A percentile compares a stretch with the other conserved stretches of the same genome.
phyloP scores from a whole-genome alignment of 1,284 basidiomycete species.

The Dichomitus squalens region DNA sequence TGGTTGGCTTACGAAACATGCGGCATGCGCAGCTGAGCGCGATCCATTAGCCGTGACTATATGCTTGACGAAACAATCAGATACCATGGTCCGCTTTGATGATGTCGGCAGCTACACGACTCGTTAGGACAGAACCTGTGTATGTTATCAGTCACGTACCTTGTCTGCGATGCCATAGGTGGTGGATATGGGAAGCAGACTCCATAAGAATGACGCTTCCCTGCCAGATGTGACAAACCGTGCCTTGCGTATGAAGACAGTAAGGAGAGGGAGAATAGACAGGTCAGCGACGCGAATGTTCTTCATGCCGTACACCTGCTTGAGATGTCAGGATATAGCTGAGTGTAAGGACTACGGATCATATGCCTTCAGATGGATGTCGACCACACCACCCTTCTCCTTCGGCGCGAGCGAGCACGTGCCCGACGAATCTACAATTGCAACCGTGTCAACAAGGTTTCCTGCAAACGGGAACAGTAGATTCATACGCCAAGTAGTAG shows the following conservation, averaged over 20 bases:
- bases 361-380: conserved; percentile 47
- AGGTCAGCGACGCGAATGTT: conserved; percentile 37
- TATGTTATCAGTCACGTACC: not conserved
- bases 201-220: not conserved
- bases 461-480: not conserved
- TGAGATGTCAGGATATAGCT: not conserved
- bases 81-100: not conserved
- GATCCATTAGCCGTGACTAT: too few relatives aligned
- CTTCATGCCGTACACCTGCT: conserved; percentile 31
- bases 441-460: not conserved
- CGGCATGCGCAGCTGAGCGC: too few relatives aligned
- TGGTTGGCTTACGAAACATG: too few relatives aligned
- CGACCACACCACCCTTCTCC: conserved; percentile 57
- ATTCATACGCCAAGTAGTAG: conserved; percentile 19
- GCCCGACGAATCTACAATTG: conserved; percentile 30
- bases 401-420: conserved; percentile 55
- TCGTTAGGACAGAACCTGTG: not conserved
- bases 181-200: not conserved
- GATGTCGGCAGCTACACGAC: not conserved
- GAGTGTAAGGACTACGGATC: too few relatives aligned
- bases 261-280: conserved; percentile 27
- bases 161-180: not conserved
- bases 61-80: too few relatives aligned
- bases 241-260: conserved; percentile 26
- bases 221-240: not conserved